Conservation (phyloP, 495 filamentous ascomycete genomes). For the Copromyces sp. region DNA sequence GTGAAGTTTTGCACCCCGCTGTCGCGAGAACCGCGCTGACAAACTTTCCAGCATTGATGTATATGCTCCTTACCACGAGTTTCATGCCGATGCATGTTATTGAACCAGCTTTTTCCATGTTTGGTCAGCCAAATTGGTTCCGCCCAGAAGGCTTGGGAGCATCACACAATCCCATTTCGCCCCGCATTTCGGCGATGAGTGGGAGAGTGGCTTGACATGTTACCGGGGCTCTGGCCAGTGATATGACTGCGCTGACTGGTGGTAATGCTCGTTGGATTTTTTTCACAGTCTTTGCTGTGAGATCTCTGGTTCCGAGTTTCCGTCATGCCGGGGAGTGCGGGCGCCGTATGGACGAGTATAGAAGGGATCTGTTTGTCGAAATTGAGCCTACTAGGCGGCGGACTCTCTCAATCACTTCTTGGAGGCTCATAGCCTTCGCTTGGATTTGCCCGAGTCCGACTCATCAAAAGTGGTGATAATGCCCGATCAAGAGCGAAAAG, state of each 20-base stretch:
- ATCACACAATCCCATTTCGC: not conserved
- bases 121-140: not conserved
- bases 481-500: not conserved
- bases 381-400: not conserved
- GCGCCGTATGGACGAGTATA: not conserved
- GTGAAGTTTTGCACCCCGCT: too few relatives aligned
- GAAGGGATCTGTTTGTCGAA: not conserved
- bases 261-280: not conserved
- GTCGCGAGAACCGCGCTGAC: too few relatives aligned
- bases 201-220: not conserved
- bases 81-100: not conserved
- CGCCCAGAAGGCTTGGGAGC: not conserved
- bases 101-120: not conserved
- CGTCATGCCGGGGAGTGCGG: not conserved
- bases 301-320: not conserved
- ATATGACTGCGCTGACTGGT: not conserved
- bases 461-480: not conserved
- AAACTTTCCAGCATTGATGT: too few relatives aligned
- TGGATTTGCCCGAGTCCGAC: not conserved
- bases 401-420: not conserved
- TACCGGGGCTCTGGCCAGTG: not conserved
- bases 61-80: not conserved
- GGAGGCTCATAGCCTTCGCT: not conserved
- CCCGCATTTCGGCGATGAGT: not conserved
- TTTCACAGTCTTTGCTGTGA: not conserved